Conservation (phyloP, 2,329 filamentous ascomycete species). For the Zelopaecilomyces penicillatus region DNA sequence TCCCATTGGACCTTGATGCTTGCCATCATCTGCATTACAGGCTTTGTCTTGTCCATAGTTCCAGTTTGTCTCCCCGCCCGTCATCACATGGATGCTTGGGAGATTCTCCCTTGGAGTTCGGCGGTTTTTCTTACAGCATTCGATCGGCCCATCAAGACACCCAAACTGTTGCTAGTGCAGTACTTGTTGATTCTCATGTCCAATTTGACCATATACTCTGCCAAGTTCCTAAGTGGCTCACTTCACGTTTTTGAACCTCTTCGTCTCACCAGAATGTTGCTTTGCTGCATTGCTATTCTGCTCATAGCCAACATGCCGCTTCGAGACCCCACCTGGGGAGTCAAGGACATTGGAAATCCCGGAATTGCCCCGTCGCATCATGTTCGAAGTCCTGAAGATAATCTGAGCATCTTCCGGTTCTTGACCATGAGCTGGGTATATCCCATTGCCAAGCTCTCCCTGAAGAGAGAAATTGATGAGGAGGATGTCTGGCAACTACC, state of each 20-base stretch:
- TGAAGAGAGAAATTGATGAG: conserved; percentile 58
- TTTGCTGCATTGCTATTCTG: conserved; percentile 19
- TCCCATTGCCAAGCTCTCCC: conserved; percentile 60
- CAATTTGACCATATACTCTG: conserved; percentile 21
- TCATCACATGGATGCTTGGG: conserved; percentile 21
- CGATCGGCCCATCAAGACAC: conserved; percentile 33
- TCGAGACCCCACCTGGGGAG: conserved; percentile 26
- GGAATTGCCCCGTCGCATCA: conserved; percentile 19
- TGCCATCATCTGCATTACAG: conserved; percentile 22
- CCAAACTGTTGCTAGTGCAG: conserved; percentile 31
- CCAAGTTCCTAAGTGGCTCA: conserved; percentile 19
- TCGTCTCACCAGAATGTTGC: conserved; percentile 13
- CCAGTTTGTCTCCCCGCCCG: conserved; percentile 21
- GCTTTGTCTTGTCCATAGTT: conserved; percentile 25
- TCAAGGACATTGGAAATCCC: conserved; percentile 22
- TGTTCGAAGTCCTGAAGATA: conserved; percentile 69
- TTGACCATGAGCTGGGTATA: conserved; percentile 78
- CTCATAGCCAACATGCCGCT: conserved; percentile 30
- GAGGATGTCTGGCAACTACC: conserved; percentile 75
- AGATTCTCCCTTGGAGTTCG: conserved; percentile 31
- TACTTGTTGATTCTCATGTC: conserved; percentile 28
- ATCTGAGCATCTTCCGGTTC: conserved; percentile 72
- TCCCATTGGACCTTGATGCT: conserved; percentile 31
- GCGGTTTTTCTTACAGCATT: conserved; percentile 27
- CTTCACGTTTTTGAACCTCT: conserved; percentile 15